Conservation (phyloP, 2,329 filamentous ascomycete species). For the Trichoderma oligosporum region DNA sequence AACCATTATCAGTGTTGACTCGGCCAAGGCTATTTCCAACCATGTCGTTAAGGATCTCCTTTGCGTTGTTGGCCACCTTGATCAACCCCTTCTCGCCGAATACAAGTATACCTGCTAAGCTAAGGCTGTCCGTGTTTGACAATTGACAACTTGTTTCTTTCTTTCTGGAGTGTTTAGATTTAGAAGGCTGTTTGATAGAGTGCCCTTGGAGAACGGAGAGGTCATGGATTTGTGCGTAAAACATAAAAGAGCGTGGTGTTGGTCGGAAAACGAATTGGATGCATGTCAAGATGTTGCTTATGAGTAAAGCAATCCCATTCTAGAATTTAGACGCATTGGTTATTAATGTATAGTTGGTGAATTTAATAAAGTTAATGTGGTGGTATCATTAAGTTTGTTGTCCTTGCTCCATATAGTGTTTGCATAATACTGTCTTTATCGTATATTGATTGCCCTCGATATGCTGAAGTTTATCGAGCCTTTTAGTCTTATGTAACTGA, state of each 20-base stretch:
- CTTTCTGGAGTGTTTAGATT: no score
- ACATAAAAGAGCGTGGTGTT: constrained; percentile 15
- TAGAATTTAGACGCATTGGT: background rate
- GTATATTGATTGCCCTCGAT: no score
- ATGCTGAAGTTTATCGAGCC: no score
- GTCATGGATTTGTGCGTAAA: background rate
- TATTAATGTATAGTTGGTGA: constrained; percentile 14
- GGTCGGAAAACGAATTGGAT: constrained; percentile 2
- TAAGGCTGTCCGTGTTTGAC: background rate
- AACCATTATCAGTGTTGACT: constrained; percentile 29
- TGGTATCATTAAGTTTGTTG: background rate
- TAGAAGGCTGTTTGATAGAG: background rate
- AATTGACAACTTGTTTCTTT: background rate
- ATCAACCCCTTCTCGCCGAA: constrained; percentile 29
- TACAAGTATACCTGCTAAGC: constrained; percentile 35
- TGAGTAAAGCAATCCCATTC: constrained; percentile 11
- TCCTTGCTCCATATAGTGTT: no score
- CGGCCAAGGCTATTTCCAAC: constrained; percentile 27
- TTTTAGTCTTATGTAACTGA: background rate
- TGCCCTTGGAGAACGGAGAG: background rate
- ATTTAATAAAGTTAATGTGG: background rate
- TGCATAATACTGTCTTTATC: no score
- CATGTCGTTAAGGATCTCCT: constrained; percentile 32
- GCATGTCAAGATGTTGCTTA: constrained; percentile 7
- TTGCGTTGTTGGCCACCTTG: constrained; percentile 33